Conservation (phyloP, 1,284 basidiomycete genomes). For the Sporisorium exsertum region DNA sequence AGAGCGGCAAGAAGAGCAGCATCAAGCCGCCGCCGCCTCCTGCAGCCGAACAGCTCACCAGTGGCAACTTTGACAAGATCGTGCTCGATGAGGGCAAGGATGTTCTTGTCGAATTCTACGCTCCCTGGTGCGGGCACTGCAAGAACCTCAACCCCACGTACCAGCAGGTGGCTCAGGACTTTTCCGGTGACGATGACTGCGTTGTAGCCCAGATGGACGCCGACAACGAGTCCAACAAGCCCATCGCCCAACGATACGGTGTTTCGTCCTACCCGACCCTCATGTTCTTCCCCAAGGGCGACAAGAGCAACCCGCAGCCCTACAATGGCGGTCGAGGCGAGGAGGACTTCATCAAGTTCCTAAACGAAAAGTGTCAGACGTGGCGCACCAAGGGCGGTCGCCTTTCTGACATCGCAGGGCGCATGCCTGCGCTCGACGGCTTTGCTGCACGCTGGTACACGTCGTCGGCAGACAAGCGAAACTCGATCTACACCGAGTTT, state of each 20-base stretch:
- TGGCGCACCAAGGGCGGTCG: conserved; percentile 83
- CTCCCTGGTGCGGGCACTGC: conserved; percentile 88
- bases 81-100: conserved; percentile 88
- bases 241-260: conserved; percentile 80
- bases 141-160: conserved; percentile 95
- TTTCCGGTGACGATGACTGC: conserved; percentile 80
- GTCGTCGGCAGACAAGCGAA: conserved; percentile 73
- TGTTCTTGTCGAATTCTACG: conserved; percentile 94
- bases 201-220: conserved; percentile 89
- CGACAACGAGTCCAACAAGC: conserved; percentile 83
- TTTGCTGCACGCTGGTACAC: conserved; percentile 83
- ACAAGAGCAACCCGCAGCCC: conserved; percentile 73
- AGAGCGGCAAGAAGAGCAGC: conserved; percentile 83
- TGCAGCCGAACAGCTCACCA: conserved; percentile 78
- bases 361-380: conserved; percentile 89
- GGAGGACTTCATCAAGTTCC: conserved; percentile 75
- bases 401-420: conserved; percentile 84
- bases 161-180: conserved; percentile 90
- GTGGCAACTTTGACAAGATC: conserved; percentile 82
- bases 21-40: conserved; percentile 86
- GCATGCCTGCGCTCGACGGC: conserved; percentile 80
- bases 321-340: conserved; percentile 80
- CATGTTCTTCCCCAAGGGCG: conserved; percentile 84
- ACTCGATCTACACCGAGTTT: conserved; percentile 76
- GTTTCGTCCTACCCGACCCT: conserved; percentile 85